Conservation (phyloP, 78 protist genomes). For the Bodo saltans region DNA sequence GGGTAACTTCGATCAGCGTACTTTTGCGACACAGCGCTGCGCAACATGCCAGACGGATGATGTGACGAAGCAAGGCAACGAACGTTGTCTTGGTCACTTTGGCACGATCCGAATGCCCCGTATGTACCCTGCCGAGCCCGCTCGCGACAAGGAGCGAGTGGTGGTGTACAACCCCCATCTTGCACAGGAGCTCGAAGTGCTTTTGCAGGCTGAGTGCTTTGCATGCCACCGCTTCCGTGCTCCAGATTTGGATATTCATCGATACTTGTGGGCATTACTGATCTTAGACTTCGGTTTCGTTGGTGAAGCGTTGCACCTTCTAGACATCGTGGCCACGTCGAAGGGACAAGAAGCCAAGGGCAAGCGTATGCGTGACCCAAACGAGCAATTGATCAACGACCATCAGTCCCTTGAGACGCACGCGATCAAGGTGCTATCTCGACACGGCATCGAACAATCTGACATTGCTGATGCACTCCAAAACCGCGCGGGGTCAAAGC, state of each 20-base stretch:
- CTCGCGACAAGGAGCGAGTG: background rate
- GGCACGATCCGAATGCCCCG: background rate
- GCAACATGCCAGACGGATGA: background rate
- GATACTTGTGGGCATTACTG: background rate
- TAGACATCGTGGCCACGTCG: background rate
- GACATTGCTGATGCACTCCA: no score
- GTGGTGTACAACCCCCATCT: background rate
- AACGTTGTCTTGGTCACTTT: background rate
- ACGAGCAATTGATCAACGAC: background rate
- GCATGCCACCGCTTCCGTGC: background rate
- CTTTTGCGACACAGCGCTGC: background rate
- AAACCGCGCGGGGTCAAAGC: no score
- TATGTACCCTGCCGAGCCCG: no score
- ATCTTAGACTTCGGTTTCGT: background rate
- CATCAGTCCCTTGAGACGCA: no score
- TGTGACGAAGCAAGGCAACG: background rate
- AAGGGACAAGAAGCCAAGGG: background rate
- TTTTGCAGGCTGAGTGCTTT: background rate
- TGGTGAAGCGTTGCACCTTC: background rate
- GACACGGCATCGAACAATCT: no score
- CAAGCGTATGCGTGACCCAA: background rate
- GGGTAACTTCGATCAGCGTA: background rate
- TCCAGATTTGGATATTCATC: background rate
- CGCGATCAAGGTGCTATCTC: no score
- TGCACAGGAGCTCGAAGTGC: background rate